Evolutionary conservation across 306 rosid species (phyloP), one percentile per base, ranked within the genome.

Genomic region (Citrullus mucosospermus): DNA sequence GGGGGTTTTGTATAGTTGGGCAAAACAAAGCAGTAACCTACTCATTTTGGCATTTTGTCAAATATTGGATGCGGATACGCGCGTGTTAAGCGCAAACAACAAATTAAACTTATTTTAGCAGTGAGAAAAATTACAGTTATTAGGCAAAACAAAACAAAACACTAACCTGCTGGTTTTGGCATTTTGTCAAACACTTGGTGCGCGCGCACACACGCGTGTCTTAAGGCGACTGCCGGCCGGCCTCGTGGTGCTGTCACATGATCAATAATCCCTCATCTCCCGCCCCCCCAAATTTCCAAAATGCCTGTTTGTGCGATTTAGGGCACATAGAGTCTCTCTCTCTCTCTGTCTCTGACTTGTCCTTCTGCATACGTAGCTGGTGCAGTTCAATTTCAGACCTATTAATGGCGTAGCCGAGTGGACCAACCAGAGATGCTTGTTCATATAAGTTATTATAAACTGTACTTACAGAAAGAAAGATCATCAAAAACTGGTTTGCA

Each of bases 191-290:
- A 78, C 59, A 80, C 71, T 66, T 77, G 88, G 88, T 88, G 95
- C 88, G 85, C 48, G 80, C 78, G 77, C 89, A 86, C 86, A 85
- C 81, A 81, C 55, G 90, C 93, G 88, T 90, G 93, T 90, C 89
- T 87, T 82, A 48, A 80, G 97, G 84, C 81, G 20, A 85, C 75
- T 87, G 97, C 93, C 85, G 87, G 85, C 93, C 85, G 88, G 84
- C 78, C 78, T 74, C 79, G 41, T 88, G 89, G 84, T 5, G 75
- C 56, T n/a, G 75, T 66, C 73, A 66, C 73, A 43, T 43, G 48
- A 36, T 36, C 39, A 36, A 63, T 67, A 54, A 53, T 69, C 56
- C 75, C 32, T 43, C 55, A 69, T 12, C 53, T 10, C 4, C 53
- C 4, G 28, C 15, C 9, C 66, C 22, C 11, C 55, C 16, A 12